These are phyloP conservation scores for Boletus speciosus DNA, from an alignment of 768 basidiomycete genomes.

Conservation along the genomic window DNA sequence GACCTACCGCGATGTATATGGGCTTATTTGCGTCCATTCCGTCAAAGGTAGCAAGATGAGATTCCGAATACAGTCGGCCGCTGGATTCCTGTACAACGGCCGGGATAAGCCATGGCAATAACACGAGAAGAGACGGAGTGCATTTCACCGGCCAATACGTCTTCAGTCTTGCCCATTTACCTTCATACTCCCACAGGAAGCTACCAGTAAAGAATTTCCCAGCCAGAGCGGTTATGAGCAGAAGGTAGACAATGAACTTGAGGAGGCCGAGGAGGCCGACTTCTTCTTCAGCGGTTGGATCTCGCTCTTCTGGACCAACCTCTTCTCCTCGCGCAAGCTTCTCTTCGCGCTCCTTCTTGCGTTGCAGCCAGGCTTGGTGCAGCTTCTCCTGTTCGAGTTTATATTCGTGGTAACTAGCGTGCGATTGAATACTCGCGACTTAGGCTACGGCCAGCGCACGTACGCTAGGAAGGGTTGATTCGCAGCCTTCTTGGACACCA, in stretches of 20 bases:
- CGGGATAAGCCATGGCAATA: background rate
- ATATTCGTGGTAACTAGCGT: slow-evolving; percentile 61
- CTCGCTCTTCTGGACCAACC: slow-evolving; percentile 67
- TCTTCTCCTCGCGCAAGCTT: slow-evolving; percentile 72
- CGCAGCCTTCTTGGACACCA: slow-evolving; percentile 77
- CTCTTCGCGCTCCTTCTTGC: slow-evolving; percentile 67
- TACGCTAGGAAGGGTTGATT: slow-evolving; percentile 85
- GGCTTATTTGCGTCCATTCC: slow-evolving; percentile 64
- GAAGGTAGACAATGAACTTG: slow-evolving; percentile 60
- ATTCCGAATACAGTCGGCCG: slow-evolving; percentile 74
- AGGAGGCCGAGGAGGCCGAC: slow-evolving; percentile 62
- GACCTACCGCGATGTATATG: slow-evolving; percentile 78
- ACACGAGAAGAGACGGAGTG: background rate
- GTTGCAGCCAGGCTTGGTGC: slow-evolving; percentile 63
- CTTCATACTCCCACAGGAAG: slow-evolving; percentile 79
- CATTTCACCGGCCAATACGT: slow-evolving; percentile 60
- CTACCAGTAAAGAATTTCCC: slow-evolving; percentile 88
- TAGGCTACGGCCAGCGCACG: slow-evolving; percentile 27
- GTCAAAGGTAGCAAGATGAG: slow-evolving; percentile 61
- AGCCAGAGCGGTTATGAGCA: slow-evolving; percentile 53
- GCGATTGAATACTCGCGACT: slow-evolving; percentile 5
- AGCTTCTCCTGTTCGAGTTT: slow-evolving; percentile 55
- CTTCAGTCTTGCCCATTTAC: slow-evolving; percentile 57
- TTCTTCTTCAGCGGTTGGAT: slow-evolving; percentile 68
- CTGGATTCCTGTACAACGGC: slow-evolving; percentile 39